Evolutionary conservation across 2,329 filamentous ascomycete genomes (phyloP), one percentile per base, ranked within the genome.

Genomic region (Exophiala aquamarina): DNA sequence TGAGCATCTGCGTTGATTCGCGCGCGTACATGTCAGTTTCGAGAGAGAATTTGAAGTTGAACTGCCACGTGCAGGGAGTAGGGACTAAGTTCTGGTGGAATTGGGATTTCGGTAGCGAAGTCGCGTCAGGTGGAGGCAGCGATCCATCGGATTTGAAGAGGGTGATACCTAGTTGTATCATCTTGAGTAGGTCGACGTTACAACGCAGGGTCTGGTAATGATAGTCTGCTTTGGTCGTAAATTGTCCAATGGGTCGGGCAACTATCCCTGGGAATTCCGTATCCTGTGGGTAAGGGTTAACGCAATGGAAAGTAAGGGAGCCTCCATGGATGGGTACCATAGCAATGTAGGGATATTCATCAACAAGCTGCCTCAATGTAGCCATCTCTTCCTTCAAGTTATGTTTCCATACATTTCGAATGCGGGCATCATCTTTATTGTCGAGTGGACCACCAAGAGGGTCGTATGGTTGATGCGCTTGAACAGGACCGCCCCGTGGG

Each of bases 201-300:
- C 90, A 94, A 52, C 93, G 87, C 37, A 98, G 78, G 51, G 92
- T 97, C 74, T 98, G 93, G 71, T 98, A 98, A 67, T 98, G 93
- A 65, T 98, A 98, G 62, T 96, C 92, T 57, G 90, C 93, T 72
- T 96, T 97, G 49, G 88, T 93, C 50, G 87, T 83, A 68, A 98
- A 98, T 46, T 86, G 83, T 39, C 93, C 93, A 78, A 98, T 97
- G 2, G 93, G 93, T 58, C 93, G 82, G 19, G 92, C 89, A 43
- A 98, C 92, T 43, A 98, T 90, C 47, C 93, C 93, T n/a, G 93
- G 93, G 61, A 98, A 98, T 66, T 97, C 92, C 18, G 93, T 96
- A 66, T 98, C 93, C 91, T 95, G 64, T 41, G 48, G 40, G 20
- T 9, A 38, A 36, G 23, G 35, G 60, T 55, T 53, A 62, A 47